These are phyloP conservation scores for Fusarium succisae DNA, from an alignment of 2,329 filamentous ascomycete genomes.

Conservation along the genomic window DNA sequence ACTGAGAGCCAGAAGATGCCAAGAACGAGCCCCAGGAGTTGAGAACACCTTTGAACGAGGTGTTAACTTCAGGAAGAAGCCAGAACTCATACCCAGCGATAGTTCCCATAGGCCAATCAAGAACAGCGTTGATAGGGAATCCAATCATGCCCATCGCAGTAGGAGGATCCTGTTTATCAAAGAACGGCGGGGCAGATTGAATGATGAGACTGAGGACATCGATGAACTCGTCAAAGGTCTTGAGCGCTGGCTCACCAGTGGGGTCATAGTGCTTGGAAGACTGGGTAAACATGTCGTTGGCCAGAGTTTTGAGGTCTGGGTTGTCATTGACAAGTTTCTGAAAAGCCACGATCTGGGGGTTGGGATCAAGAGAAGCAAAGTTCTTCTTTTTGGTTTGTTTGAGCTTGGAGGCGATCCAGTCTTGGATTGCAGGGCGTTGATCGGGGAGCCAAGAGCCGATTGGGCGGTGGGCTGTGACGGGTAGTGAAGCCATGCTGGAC, in stretches of 20 bases:
- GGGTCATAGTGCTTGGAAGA: conserved; percentile 10
- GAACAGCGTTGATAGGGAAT: conserved; percentile 4
- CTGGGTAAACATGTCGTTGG: conserved; percentile 6
- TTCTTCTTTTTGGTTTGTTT: not conserved
- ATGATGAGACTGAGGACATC: not conserved
- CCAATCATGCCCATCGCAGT: not conserved
- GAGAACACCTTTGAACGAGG: not conserved
- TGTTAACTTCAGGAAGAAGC: not conserved
- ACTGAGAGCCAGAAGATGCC: not conserved
- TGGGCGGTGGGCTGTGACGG: not conserved
- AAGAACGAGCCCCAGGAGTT: conserved; percentile 1
- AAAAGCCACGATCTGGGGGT: not conserved
- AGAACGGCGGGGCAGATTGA: not conserved
- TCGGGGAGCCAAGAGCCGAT: not conserved
- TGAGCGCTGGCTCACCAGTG: not conserved
- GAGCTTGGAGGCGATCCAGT: not conserved
- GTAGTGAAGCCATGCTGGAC: not conserved
- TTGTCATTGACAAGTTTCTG: not conserved
- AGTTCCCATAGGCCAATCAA: conserved; percentile 28
- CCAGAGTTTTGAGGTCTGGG: not conserved
- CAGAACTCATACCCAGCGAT: conserved; percentile 18
- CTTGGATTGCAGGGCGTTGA: not conserved
- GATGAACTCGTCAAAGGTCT: not conserved
- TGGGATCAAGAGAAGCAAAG: not conserved
- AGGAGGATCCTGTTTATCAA: not conserved